These are phyloP conservation scores for Stachybotrys echinatus DNA, from an alignment of 2,329 filamentous ascomycete genomes.

Conservation along the genomic window DNA sequence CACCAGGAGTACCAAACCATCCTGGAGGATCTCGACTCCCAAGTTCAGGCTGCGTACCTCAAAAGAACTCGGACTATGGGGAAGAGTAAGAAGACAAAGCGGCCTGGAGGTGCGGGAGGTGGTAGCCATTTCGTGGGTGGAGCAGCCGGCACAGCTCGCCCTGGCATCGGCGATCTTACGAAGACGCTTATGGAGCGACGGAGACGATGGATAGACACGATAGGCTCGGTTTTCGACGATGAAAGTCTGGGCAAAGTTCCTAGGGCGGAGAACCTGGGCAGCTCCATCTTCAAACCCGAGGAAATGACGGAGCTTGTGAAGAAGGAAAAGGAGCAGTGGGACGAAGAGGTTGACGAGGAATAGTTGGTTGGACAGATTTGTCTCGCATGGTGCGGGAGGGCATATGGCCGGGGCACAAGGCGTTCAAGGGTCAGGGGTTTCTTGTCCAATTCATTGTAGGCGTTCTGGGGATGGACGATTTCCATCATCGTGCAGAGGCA, in stretches of 20 bases:
- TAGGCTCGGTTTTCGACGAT: constrained; percentile 85
- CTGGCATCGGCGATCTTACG: constrained; percentile 84
- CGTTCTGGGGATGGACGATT: too few relatives aligned
- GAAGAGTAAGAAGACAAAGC: constrained; percentile 88
- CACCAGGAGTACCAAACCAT: constrained; percentile 97
- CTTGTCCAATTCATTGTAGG: too few relatives aligned
- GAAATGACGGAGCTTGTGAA: constrained; percentile 70
- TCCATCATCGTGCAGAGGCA: too few relatives aligned
- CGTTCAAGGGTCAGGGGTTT: constrained; percentile 4
- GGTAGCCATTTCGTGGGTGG: constrained; percentile 60
- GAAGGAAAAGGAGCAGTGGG: constrained; percentile 75
- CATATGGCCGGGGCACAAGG: constrained; percentile 10
- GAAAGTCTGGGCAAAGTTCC: constrained; percentile 72
- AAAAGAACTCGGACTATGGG: constrained; percentile 93
- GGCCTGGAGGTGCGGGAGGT: constrained; percentile 68
- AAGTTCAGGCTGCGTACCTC: constrained; percentile 90
- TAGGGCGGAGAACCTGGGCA: constrained; percentile 54
- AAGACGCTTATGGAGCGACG: constrained; percentile 89
- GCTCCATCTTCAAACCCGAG: constrained; percentile 67
- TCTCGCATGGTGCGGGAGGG: neutral
- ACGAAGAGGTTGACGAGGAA: constrained; percentile 70
- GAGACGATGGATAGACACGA: constrained; percentile 82
- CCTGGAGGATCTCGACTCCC: constrained; percentile 89
- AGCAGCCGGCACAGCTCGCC: constrained; percentile 59
- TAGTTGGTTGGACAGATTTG: constrained; percentile 15